Percentiles rank a stretch among this genome's conserved stretches.
Conservation (phyloP, 208 protist genomes). For the Paratrypanosoma confusum region DNA sequence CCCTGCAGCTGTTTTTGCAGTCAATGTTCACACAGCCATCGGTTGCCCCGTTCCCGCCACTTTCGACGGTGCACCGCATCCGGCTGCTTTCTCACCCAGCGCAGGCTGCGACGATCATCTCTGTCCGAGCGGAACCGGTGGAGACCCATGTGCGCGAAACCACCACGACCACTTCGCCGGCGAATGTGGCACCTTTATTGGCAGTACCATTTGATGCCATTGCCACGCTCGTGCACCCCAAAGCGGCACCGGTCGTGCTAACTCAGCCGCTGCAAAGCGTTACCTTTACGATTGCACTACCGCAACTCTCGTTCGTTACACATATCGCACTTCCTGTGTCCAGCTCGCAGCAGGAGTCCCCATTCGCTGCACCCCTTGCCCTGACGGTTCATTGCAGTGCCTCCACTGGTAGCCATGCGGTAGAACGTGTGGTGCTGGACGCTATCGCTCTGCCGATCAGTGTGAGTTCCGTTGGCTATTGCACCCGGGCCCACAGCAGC, state of each 20-base stretch:
- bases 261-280: constrained; percentile 3
- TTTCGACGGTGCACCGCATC: too few relatives aligned
- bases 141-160: too few relatives aligned
- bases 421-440: constrained; percentile 11
- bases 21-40: too few relatives aligned
- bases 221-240: constrained; percentile 12
- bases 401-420: constrained; percentile 11
- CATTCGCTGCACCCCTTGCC: constrained; percentile 7
- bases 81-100: too few relatives aligned
- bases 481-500: not conserved
- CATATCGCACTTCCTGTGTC: constrained; percentile 13
- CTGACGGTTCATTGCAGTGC: constrained; percentile 9
- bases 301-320: constrained; percentile 11
- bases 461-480: not conserved
- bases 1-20: too few relatives aligned
- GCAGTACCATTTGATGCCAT: too few relatives aligned
- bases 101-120: too few relatives aligned
- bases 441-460: constrained; percentile 11
- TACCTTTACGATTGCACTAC: constrained; percentile 15
- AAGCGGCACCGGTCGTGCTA: constrained; percentile 8
- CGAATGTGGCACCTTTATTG: too few relatives aligned
- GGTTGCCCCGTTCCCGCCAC: too few relatives aligned
- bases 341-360: constrained; percentile 5
- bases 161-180: too few relatives aligned
- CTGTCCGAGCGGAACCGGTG: too few relatives aligned